Evolutionary conservation across 2,329 filamentous ascomycete species (phyloP), one percentile per base, ranked within the genome.

Genomic region (Phoma sp.): DNA sequence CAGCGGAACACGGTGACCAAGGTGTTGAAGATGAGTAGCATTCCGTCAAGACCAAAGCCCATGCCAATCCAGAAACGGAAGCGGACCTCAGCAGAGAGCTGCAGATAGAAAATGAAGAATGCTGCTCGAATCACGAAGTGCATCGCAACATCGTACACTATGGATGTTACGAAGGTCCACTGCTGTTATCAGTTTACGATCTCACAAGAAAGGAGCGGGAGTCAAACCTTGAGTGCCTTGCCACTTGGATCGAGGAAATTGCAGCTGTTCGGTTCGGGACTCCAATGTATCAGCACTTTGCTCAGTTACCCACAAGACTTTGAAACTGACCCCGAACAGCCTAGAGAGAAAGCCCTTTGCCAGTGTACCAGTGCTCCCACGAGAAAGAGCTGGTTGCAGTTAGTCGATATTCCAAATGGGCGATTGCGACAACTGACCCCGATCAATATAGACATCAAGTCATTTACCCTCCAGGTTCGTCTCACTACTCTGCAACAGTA

Each of bases 381-480:
- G 13, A 52, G 42, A 22, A 36, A 52, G 1, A 46, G 9, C 41
- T 52, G 25, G 13, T 2, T 3, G 6, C 4, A n/a, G 11, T 51
- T 2, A 51, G 41, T 45, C 18, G 7, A 37, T 7, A 4, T 10
- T 14, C 14, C 6, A 24, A 13, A 7, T 22, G 30, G 2, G n/a
- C 1, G 7, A 13, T 2, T 11, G 23, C 8, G 24, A 18, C 3
- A 4, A 27, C 43, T 37, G 40, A 57, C 40, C 1, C 49, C 45
- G 13, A 53, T 24, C n/a, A 49, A 7, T 24, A 57, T 2, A n/a
- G 54, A 45, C 45, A 57, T 38, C 14, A 40, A 39, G 41, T 53
- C 54, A 39, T 57, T 48, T n/a, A 44, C 22, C 18, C 35, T 49
- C 54, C 49, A 53, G 4, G n/a, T 29, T 5, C 37, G 54, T n/a